Evolutionary conservation across 2,329 filamentous ascomycete genomes (phyloP).

Genomic region (Sclerotinia borealis): DNA sequence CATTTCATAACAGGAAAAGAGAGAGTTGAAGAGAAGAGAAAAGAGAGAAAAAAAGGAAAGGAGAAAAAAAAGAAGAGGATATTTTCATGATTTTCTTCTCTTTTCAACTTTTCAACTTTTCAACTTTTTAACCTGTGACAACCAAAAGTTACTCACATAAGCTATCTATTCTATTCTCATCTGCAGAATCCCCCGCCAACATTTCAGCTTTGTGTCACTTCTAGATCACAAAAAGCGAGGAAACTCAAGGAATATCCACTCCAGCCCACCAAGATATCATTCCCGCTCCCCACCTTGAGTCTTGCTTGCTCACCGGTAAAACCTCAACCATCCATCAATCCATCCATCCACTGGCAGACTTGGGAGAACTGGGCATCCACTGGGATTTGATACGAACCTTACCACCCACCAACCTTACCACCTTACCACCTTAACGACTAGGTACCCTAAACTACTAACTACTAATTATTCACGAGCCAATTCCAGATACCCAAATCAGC

Average conservation of each 20-base stretch:
- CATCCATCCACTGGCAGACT: not conserved
- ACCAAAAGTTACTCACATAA: not conserved
- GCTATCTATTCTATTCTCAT: not conserved
- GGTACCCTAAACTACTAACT: too few relatives aligned
- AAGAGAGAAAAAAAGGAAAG: not conserved
- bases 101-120: too few relatives aligned
- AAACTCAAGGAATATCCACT: not conserved
- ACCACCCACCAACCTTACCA: not conserved
- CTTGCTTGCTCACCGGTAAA: not conserved
- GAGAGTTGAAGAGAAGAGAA: not conserved
- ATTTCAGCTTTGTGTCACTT: not conserved
- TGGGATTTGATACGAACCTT: not conserved
- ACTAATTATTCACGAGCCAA: slow-evolving; percentile 9
- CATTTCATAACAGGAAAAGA: not conserved
- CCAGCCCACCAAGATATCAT: not conserved
- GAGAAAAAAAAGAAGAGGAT: not conserved
- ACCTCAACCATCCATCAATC: not conserved
- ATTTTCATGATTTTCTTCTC: not conserved
- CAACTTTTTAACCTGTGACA: not conserved
- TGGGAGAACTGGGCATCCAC: slow-evolving; percentile 2
- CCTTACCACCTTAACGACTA: not conserved
- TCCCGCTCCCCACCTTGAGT: slow-evolving; percentile 1
- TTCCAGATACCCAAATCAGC: slow-evolving; percentile 14
- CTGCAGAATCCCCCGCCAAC: slow-evolving; percentile 1
- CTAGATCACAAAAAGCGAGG: not conserved